Conservation (phyloP, 2,329 filamentous ascomycete genomes). For the Fusarium sp. region DNA sequence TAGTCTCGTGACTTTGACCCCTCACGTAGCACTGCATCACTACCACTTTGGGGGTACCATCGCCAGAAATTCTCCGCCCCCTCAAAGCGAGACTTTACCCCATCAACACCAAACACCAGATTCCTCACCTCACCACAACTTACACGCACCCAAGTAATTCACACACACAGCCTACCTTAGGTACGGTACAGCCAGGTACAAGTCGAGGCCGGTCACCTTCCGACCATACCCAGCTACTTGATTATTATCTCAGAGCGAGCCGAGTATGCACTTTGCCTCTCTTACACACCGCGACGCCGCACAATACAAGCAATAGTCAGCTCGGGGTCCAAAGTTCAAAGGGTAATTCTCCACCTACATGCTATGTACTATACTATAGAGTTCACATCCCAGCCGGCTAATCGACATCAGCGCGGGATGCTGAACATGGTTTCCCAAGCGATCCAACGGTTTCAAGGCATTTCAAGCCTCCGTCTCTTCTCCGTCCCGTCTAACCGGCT, state of each 20-base stretch:
- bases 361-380: neutral
- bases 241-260: neutral
- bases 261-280: constrained; percentile 32
- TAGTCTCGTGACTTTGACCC: constrained; percentile 7
- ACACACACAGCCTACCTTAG: neutral
- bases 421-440: constrained; percentile 13
- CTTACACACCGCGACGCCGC: neutral
- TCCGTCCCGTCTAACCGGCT: constrained; percentile 34
- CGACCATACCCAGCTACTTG: neutral
- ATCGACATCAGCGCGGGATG: constrained; percentile 24
- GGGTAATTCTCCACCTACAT: constrained; percentile 12
- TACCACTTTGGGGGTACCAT: constrained; percentile 41
- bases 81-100: neutral
- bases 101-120: constrained; percentile 20
- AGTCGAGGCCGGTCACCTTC: constrained; percentile 6
- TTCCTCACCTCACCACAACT: constrained; percentile 7
- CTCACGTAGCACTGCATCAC: neutral
- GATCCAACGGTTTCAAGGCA: constrained; percentile 7
- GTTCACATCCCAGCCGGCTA: constrained; percentile 12
- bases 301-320: constrained; percentile 10
- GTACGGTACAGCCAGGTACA: neutral
- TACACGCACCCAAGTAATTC: constrained; percentile 11
- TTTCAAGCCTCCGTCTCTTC: neutral
- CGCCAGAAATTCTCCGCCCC: constrained; percentile 25
- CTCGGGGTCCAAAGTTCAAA: neutral